Percentiles rank a stretch among this genome's conserved stretches.
Conservation (phyloP, 2,329 filamentous ascomycete genomes). For the Pyrenophora seminiperda region DNA sequence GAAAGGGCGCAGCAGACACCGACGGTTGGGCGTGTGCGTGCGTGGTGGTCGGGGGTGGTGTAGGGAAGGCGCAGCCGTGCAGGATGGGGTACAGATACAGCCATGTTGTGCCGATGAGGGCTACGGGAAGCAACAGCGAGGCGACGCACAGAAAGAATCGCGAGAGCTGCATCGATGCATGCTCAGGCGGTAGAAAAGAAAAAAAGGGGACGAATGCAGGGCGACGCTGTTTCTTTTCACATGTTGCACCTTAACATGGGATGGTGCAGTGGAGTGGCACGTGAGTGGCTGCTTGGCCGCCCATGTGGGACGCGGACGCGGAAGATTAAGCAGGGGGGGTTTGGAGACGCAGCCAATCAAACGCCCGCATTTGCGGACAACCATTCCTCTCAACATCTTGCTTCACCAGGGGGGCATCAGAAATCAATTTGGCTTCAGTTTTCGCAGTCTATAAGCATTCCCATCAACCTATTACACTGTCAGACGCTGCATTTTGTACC, state of each 20-base stretch:
- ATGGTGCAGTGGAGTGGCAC: no score
- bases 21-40: not conserved
- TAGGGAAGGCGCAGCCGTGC: conserved; percentile 77
- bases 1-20: conserved; percentile 70
- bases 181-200: conserved; percentile 15
- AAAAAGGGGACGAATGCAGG: conserved; percentile 11
- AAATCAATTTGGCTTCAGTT: not conserved
- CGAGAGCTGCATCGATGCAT: conserved; percentile 59
- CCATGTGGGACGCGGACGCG: conserved; percentile 1
- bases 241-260: conserved; percentile 15
- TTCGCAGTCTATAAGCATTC: not conserved
- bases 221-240: conserved; percentile 7
- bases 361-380: conserved; percentile 11
- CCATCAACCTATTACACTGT: not conserved
- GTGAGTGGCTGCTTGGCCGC: not conserved
- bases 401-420: not conserved
- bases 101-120: conserved; percentile 72
- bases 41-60: conserved; percentile 20
- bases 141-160: conserved; percentile 53
- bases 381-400: not conserved
- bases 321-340: conserved; percentile 6
- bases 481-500: conserved; percentile 9
- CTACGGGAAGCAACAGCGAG: conserved; percentile 65
- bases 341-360: conserved; percentile 5
- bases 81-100: conserved; percentile 88